Base-by-base conservation (phyloP, 768 basidiomycete genomes). In the Serendipita sp. region DNA sequence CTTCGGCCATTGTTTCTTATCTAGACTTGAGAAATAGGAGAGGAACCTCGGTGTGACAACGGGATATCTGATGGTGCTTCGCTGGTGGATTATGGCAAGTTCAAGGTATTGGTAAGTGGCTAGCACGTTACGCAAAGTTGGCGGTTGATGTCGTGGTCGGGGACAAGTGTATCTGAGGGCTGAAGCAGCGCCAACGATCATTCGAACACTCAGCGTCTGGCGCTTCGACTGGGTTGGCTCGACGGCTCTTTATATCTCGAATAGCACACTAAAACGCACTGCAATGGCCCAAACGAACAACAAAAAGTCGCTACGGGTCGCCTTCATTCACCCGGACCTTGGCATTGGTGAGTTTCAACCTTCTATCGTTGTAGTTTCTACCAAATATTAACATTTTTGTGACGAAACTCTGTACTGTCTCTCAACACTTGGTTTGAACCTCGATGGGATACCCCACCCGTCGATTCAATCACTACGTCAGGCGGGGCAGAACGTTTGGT, bases 401-500 rank as follows among this genome's bases (percentile, higher is more conserved):
- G 7, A 15, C 28, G 18, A n/a, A 38, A 65, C 28, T 30, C 56
- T 13, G 32, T 28, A 8, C 47, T 60, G 30, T 62, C 51, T 66
- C n/a, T 53, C n/a, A 53, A 53, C 18, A 58, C 47, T 64, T 45
- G 18, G 11, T 13, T 53, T 41, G 15, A 16, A 10, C 10, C 32
- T n/a, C n/a, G 18, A 53, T 53, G 18, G 18, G 7, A 10, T 53
- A 5, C 5, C n/a, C 48, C 7, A 53, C 10, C n/a, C 48, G 38
- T 53, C 18, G 48, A 13, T 41, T 28, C 32, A 45, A 10, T 35
- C 10, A 1, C 58, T 41, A 3, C 11, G 67, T 30, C 70, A 97
- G 94, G 95, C 68, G 95, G 95, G 18, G 95, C 95, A 2, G 95
- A 99, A 75, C 81, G 95, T 30, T 81, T 97, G 3, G 86, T 98